A percentile compares a stretch with the other conserved stretches of the same genome.
Evolutionary conservation across 306 rosid genomes (phyloP).

Genomic region (Malus asiatica): DNA sequence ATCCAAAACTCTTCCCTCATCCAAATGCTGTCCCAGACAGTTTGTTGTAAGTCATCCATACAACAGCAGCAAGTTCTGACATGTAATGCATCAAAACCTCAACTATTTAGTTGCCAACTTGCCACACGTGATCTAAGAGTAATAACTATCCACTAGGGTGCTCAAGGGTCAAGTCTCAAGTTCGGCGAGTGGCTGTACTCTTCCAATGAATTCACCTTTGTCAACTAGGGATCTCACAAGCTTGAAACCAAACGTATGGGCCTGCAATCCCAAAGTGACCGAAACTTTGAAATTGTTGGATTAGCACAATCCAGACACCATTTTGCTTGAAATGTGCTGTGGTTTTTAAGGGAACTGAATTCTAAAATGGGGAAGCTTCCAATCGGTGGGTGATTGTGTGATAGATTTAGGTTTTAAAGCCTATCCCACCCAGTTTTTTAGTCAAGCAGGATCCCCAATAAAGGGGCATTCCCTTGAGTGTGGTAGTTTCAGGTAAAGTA

Average conservation of each 20-base stretch:
- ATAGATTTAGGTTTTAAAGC: neutral
- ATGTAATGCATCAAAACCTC: slow-evolving; percentile 22
- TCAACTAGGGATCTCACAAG: neutral
- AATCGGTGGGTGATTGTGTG: neutral
- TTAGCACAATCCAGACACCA: neutral
- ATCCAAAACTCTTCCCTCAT: slow-evolving; percentile 55
- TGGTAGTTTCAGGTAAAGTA: neutral
- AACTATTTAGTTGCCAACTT: slow-evolving; percentile 13
- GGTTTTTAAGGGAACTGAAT: neutral
- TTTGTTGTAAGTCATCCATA: slow-evolving; percentile 38
- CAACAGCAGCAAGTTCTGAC: slow-evolving; percentile 29
- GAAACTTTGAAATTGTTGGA: neutral
- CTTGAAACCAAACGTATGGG: neutral
- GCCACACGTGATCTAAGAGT: slow-evolving; percentile 8
- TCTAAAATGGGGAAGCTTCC: neutral
- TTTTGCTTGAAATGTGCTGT: neutral
- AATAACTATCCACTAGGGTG: neutral
- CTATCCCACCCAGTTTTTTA: neutral
- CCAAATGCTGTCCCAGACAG: slow-evolving; percentile 70
- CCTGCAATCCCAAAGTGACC: neutral
- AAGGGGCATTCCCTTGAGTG: neutral
- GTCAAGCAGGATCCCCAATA: neutral
- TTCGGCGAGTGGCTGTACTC: neutral
- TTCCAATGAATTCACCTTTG: neutral
- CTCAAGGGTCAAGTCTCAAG: neutral